phyloP scores from a whole-genome alignment of 257 asterid genomes.

The Solanum arcanum region DNA sequence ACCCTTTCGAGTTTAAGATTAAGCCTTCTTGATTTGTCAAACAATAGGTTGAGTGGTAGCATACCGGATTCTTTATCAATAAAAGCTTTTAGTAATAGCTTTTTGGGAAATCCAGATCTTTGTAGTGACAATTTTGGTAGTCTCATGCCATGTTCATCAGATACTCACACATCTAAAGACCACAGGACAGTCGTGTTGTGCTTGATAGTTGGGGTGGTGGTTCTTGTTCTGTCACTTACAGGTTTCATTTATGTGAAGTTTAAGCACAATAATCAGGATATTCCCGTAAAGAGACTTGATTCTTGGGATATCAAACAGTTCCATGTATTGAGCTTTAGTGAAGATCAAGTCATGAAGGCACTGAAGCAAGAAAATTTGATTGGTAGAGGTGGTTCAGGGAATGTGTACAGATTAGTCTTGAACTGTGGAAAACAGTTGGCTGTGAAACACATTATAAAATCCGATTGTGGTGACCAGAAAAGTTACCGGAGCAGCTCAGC shows the following conservation, averaged over 20 bases:
- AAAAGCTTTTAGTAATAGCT: constrained; percentile 16
- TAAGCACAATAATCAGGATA: neutral
- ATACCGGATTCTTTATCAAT: constrained; percentile 25
- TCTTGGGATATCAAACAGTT: constrained; percentile 32
- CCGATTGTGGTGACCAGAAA: neutral
- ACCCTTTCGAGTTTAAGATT: constrained; percentile 17
- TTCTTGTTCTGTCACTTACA: constrained; percentile 8
- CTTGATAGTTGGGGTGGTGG: constrained; percentile 12
- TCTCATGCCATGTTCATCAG: constrained; percentile 14
- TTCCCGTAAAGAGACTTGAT: constrained; percentile 10
- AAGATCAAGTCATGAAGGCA: constrained; percentile 24
- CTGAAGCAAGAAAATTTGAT: constrained; percentile 30
- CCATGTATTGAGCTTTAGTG: constrained; percentile 24
- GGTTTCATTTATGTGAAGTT: constrained; percentile 12
- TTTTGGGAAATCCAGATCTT: constrained; percentile 28
- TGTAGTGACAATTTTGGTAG: constrained; percentile 11
- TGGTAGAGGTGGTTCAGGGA: constrained; percentile 36
- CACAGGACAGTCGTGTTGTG: constrained; percentile 7
- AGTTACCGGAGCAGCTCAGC: constrained; percentile 15
- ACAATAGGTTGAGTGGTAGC: constrained; percentile 16
- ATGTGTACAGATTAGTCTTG: constrained; percentile 23
- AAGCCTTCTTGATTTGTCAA: constrained; percentile 33
- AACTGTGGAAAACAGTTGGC: constrained; percentile 25
- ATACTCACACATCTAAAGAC: neutral
- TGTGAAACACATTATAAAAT: constrained; percentile 33